These are phyloP conservation scores for Anaeramoeba ignava DNA, from an alignment of 78 protist species.

Conservation along the genomic window DNA sequence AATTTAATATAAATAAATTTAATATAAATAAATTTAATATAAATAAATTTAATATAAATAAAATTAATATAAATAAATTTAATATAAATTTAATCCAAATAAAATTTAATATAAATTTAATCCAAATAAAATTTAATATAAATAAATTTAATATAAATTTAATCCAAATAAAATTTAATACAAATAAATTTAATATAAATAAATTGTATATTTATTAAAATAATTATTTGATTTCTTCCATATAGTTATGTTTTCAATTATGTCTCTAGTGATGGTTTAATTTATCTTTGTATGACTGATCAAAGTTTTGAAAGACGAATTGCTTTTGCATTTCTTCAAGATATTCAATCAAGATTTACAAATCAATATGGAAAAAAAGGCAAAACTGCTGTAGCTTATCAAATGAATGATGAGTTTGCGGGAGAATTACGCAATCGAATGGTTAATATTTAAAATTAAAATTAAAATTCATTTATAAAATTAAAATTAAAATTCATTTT, in stretches of 20 bases:
- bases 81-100: too few relatives aligned
- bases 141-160: too few relatives aligned
- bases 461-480: too few relatives aligned
- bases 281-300: constrained; percentile 76
- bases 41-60: too few relatives aligned
- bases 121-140: too few relatives aligned
- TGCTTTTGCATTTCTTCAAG: constrained; percentile 57
- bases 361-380: constrained; percentile 42
- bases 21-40: too few relatives aligned
- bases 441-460: constrained; percentile 18
- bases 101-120: too few relatives aligned
- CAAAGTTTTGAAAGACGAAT: constrained; percentile 40
- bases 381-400: constrained; percentile 47
- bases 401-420: constrained; percentile 48
- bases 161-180: too few relatives aligned
- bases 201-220: not conserved
- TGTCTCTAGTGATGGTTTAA: constrained; percentile 40
- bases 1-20: too few relatives aligned
- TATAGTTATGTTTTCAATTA: constrained; percentile 62
- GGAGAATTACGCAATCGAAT: constrained; percentile 43
- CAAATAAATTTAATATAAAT: too few relatives aligned
- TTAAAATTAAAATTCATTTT: too few relatives aligned
- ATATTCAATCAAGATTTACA: constrained; percentile 49
- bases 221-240: not conserved
- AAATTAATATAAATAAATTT: too few relatives aligned